A percentile compares a stretch with the other conserved stretches of the same genome.
These are phyloP conservation scores for Phytophthora tentaculata DNA, from an alignment of 352 stramenopile species.

Conservation along the genomic window DNA sequence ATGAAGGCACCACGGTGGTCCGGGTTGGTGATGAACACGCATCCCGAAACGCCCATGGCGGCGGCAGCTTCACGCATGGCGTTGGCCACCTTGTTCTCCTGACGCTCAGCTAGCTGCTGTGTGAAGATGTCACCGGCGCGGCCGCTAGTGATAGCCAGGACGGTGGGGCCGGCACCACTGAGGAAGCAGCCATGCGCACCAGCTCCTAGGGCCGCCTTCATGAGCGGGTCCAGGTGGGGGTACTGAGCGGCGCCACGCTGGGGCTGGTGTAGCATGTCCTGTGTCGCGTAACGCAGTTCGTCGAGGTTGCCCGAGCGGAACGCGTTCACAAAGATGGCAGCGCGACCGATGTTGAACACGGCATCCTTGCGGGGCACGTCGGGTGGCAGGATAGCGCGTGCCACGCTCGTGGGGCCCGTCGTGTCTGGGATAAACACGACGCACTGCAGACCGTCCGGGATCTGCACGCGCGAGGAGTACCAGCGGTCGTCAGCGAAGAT, in stretches of 20 bases:
- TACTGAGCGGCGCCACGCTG: conserved; percentile 96
- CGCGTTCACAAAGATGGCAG: conserved; percentile 97
- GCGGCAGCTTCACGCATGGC: conserved; percentile 96
- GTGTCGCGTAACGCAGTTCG: conserved; percentile 94
- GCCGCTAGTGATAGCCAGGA: conserved; percentile 98
- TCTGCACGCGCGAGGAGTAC: conserved; percentile 96
- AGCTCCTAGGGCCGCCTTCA: conserved; percentile 95
- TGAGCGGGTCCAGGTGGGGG: conserved; percentile 96
- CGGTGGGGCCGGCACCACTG: conserved; percentile 96
- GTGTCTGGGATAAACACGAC: conserved; percentile 99
- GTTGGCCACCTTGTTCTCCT: conserved; percentile 94
- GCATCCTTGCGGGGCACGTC: conserved; percentile 93
- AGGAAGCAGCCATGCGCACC: conserved; percentile 96
- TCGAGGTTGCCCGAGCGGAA: conserved; percentile 97
- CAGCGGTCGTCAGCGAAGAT: conserved; percentile 95
- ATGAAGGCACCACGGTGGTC: conserved; percentile 97
- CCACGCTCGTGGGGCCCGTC: conserved; percentile 94
- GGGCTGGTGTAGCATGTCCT: conserved; percentile 97
- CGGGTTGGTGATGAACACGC: conserved; percentile 97
- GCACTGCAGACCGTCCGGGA: conserved; percentile 96
- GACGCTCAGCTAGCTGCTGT: conserved; percentile 90
- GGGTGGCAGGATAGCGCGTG: conserved; percentile 92
- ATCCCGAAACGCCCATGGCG: conserved; percentile 92
- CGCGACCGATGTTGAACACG: conserved; percentile 97
- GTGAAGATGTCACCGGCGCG: conserved; percentile 99